A percentile compares a stretch with the other conserved stretches of the same genome.
phyloP scores from a whole-genome alignment of 208 protist genomes.

The Trichomonas vaginalis region DNA sequence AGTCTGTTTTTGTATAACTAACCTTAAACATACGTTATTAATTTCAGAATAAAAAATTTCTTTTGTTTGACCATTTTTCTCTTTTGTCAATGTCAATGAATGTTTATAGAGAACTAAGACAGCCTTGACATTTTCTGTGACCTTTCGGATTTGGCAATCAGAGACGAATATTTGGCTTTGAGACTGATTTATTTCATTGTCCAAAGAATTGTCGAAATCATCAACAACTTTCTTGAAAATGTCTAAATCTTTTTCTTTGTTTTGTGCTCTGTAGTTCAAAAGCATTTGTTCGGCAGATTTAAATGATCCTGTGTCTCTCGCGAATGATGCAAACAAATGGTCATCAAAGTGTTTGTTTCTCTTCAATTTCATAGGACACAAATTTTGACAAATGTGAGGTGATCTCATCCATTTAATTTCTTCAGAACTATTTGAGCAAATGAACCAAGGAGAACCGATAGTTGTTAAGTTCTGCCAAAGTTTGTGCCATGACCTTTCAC shows the following conservation, averaged over 20 bases:
- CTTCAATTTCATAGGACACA: constrained; percentile 8
- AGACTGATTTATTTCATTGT: no score
- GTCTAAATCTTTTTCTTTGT: neutral
- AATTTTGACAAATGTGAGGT: neutral
- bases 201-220: no score
- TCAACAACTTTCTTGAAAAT: neutral
- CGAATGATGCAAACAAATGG: neutral
- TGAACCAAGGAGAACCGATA: neutral
- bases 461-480: neutral
- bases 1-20: neutral
- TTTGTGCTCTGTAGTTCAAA: neutral
- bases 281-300: neutral
- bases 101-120: neutral
- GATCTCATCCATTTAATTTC: neutral
- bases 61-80: neutral
- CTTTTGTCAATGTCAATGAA: neutral
- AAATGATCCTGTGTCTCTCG: neutral
- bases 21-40: neutral
- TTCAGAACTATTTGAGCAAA: neutral
- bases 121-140: neutral
- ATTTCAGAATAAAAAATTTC: neutral
- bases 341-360: neutral
- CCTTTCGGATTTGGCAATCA: neutral
- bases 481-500: neutral
- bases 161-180: no score